phyloP scores from a whole-genome alignment of 805 yeast species.

The Kodamaea leandrae region DNA sequence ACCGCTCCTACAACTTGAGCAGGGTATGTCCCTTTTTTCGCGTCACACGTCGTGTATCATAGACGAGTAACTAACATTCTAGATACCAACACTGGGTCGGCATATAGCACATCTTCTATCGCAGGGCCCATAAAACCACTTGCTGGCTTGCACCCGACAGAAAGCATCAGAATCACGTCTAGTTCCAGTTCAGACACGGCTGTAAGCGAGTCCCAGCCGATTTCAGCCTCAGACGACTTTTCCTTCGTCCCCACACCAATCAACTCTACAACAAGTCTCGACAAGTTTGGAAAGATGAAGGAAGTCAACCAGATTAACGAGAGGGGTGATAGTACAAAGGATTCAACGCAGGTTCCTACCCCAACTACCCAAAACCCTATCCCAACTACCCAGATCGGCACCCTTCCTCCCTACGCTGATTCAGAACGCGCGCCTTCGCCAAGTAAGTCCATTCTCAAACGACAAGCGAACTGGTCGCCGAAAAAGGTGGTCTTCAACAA shows the following conservation, averaged over 20 bases:
- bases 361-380: too few relatives aligned
- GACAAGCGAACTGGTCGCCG: slow-evolving; percentile 28
- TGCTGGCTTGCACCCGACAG: slow-evolving; percentile 21
- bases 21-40: slow-evolving; percentile 3
- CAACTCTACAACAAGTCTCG: slow-evolving; percentile 13
- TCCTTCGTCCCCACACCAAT: slow-evolving; percentile 19
- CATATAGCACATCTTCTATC: not conserved
- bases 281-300: slow-evolving; percentile 1
- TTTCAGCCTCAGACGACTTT: slow-evolving; percentile 21
- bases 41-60: not conserved
- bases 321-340: not conserved
- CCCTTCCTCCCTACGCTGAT: too few relatives aligned
- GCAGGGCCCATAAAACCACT: slow-evolving; percentile 35
- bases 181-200: slow-evolving; percentile 44
- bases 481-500: slow-evolving; percentile 38
- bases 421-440: slow-evolving; percentile 20
- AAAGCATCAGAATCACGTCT: slow-evolving; percentile 15
- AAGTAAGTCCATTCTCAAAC: slow-evolving; percentile 39
- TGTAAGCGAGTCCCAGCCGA: slow-evolving; percentile 29
- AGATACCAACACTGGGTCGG: slow-evolving; percentile 1
- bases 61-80: slow-evolving; percentile 1
- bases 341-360: not conserved
- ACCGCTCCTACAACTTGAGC: slow-evolving; percentile 7
- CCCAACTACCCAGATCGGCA: too few relatives aligned
- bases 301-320: not conserved